A percentile compares a stretch with the other conserved stretches of the same genome.
phyloP scores from a whole-genome alignment of 2,329 filamentous ascomycete species.

The Emydomyces testavorans region DNA sequence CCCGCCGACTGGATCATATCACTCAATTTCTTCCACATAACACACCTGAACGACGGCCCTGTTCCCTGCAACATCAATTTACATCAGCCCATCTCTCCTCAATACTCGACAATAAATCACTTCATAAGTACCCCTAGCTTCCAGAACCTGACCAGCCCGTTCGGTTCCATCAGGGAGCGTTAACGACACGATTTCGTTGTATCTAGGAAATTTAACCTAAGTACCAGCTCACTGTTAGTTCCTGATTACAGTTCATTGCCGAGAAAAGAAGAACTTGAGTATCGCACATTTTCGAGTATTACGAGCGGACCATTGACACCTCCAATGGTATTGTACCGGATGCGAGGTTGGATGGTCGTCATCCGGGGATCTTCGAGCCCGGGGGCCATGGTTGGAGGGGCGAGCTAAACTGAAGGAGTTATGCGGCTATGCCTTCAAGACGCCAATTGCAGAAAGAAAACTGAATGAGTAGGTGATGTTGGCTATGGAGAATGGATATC shows the following conservation, averaged over 20 bases:
- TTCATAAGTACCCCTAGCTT: constrained; percentile 68
- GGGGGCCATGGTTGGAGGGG: constrained; percentile 26
- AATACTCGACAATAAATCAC: neutral
- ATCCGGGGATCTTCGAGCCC: constrained; percentile 38
- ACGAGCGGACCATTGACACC: constrained; percentile 97
- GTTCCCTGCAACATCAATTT: constrained; percentile 49
- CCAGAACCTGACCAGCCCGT: constrained; percentile 88
- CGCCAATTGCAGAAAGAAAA: neutral
- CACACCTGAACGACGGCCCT: constrained; percentile 87
- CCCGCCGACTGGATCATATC: neutral
- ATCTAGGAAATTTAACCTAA: constrained; percentile 92
- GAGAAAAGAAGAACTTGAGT: neutral
- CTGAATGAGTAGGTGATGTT: too few species aligned
- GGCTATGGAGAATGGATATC: too few species aligned
- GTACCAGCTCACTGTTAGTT: neutral
- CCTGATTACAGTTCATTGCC: too few species aligned
- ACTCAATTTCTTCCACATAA: neutral
- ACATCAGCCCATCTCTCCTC: constrained; percentile 3
- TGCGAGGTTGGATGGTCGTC: constrained; percentile 51
- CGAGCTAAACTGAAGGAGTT: neutral
- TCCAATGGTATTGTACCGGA: constrained; percentile 96
- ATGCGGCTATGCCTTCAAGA: too few species aligned
- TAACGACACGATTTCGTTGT: constrained; percentile 94
- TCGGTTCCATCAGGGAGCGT: constrained; percentile 91
- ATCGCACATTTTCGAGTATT: constrained; percentile 83